Evolutionary conservation across 371 early-diverging fungal species (phyloP).

Genomic region (Zopfochytrium polystomum): DNA sequence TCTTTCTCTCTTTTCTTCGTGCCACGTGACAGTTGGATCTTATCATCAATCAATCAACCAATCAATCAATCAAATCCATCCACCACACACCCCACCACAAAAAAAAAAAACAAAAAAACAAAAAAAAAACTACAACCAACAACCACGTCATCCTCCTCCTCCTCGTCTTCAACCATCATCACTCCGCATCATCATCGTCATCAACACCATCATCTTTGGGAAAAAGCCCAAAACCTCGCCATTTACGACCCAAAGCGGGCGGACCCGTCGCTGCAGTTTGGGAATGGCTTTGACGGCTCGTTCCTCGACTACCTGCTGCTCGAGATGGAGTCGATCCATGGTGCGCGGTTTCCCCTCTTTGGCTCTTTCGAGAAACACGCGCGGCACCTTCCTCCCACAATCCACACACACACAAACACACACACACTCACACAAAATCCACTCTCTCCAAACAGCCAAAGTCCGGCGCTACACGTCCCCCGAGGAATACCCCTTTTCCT

Average conservation of each 20-base stretch:
- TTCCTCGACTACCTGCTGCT: constrained; percentile 86
- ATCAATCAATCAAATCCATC: too few relatives aligned
- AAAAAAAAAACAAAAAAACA: too few relatives aligned
- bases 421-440: not conserved
- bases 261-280: constrained; percentile 62
- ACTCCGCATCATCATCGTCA: not conserved
- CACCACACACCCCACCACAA: too few relatives aligned
- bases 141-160: too few relatives aligned
- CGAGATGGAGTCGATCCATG: constrained; percentile 89
- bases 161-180: not conserved
- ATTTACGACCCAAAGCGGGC: constrained; percentile 67
- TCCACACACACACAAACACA: too few relatives aligned
- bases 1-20: too few relatives aligned
- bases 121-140: too few relatives aligned
- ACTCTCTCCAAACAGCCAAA: constrained; percentile 59
- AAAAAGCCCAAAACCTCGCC: constrained; percentile 63
- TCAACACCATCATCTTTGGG: not conserved
- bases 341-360: constrained; percentile 43
- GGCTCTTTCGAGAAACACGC: not conserved
- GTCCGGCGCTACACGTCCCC: constrained; percentile 86
- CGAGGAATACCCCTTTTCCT: constrained; percentile 93
- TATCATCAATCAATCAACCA: too few relatives aligned
- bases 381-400: not conserved
- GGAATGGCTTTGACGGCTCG: constrained; percentile 63
- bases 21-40: too few relatives aligned